Percentiles rank a stretch among this genome's conserved stretches.
Evolutionary conservation across 768 basidiomycete species (phyloP).

Genomic region (Boletus reticulatus): DNA sequence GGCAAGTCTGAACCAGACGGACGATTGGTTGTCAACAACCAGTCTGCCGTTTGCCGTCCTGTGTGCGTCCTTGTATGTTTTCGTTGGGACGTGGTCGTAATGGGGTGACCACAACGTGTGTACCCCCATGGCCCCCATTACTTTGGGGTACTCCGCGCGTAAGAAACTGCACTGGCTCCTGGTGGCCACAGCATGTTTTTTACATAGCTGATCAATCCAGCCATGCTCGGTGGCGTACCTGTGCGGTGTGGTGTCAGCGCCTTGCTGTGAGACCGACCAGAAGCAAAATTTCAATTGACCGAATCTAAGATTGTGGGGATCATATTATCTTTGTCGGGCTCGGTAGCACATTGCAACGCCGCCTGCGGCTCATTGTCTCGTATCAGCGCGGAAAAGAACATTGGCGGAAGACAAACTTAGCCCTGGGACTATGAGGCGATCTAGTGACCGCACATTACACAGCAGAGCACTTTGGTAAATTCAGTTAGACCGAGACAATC

Average conservation of each 20-base stretch:
- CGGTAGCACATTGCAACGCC: neutral
- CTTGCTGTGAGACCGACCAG: neutral
- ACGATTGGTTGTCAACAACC: neutral
- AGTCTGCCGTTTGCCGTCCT: neutral
- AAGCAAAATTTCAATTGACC: neutral
- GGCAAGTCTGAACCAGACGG: constrained; percentile 12
- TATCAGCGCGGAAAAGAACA: neutral
- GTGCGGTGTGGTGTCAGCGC: neutral
- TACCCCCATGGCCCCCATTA: neutral
- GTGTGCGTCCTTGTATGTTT: neutral
- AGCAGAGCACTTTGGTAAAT: neutral
- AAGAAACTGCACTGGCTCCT: neutral
- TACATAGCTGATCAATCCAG: neutral
- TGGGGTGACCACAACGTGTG: neutral
- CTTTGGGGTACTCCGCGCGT: neutral
- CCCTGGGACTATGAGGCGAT: neutral
- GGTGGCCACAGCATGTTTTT: neutral
- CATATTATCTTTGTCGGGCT: neutral
- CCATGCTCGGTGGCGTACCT: neutral
- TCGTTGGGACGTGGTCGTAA: neutral
- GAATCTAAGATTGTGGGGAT: constrained; percentile 4
- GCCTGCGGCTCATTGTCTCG: neutral
- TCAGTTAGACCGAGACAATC: neutral
- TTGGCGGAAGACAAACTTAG: neutral
- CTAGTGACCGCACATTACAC: neutral